Evolutionary conservation across 1,284 basidiomycete genomes (phyloP).

Genomic region (Trichosporon asahii): DNA sequence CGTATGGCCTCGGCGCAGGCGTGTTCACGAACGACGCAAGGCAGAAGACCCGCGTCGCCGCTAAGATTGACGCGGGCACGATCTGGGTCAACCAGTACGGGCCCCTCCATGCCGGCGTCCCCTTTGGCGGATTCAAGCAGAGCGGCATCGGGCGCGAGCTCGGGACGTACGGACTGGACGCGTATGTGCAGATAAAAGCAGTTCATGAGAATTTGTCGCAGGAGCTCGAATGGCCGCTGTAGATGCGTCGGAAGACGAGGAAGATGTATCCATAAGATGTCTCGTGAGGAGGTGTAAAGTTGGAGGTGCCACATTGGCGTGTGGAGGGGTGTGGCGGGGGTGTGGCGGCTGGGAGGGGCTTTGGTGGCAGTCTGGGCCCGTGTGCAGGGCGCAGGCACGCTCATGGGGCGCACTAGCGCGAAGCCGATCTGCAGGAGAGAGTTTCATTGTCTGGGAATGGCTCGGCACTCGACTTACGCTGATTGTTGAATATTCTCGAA

Average conservation of each 20-base stretch:
- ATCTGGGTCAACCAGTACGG: slow-evolving; percentile 88
- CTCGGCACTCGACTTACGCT: too few relatives aligned
- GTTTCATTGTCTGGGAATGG: too few relatives aligned
- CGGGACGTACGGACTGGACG: slow-evolving; percentile 78
- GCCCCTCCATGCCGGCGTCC: slow-evolving; percentile 72
- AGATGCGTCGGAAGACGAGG: neutral
- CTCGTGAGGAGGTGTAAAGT: neutral
- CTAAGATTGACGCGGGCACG: slow-evolving; percentile 71
- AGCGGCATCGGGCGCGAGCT: slow-evolving; percentile 79
- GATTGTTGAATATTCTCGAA: too few relatives aligned
- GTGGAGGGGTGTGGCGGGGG: too few relatives aligned
- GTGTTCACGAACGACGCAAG: slow-evolving; percentile 80
- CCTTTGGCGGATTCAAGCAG: slow-evolving; percentile 93
- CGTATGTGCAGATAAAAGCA: slow-evolving; percentile 79
- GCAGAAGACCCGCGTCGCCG: slow-evolving; percentile 80
- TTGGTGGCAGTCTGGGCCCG: too few relatives aligned
- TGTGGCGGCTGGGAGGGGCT: too few relatives aligned
- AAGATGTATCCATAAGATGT: neutral
- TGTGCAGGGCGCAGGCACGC: too few relatives aligned
- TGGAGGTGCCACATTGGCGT: too few relatives aligned
- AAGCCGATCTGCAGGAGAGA: too few relatives aligned
- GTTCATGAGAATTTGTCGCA: slow-evolving; percentile 67
- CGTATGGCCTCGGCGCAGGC: slow-evolving; percentile 81
- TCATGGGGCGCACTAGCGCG: too few relatives aligned
- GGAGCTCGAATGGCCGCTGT: slow-evolving; percentile 26